These are phyloP conservation scores for Tausonia pullulans DNA, from an alignment of 1,284 basidiomycete genomes.

Conservation along the genomic window DNA sequence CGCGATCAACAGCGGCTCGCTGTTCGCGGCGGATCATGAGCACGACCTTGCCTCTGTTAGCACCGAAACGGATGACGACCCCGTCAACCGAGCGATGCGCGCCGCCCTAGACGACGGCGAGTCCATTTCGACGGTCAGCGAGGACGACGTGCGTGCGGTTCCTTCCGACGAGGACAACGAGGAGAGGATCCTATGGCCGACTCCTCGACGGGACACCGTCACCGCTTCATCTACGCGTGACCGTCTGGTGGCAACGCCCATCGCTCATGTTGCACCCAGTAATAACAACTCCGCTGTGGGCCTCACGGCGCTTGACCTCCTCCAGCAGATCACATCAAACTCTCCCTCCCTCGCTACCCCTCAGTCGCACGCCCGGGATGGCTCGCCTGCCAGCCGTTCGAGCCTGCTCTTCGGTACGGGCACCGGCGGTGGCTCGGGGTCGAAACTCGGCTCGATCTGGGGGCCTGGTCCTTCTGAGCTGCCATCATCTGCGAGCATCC, in stretches of 20 bases:
- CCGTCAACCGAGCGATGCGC: slow-evolving; percentile 64
- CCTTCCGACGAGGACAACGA: slow-evolving; percentile 25
- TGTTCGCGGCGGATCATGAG: not conserved
- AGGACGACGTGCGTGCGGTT: slow-evolving; percentile 43
- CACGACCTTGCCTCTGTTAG: slow-evolving; percentile 44
- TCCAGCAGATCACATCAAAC: slow-evolving; percentile 13
- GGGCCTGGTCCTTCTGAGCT: no score
- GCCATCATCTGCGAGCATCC: no score
- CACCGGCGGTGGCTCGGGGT: no score
- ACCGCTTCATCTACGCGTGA: not conserved
- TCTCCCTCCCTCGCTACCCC: not conserved
- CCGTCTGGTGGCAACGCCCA: not conserved
- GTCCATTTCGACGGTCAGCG: slow-evolving; percentile 36
- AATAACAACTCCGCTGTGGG: not conserved
- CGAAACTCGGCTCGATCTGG: no score
- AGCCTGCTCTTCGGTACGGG: no score
- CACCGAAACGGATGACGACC: slow-evolving; percentile 67
- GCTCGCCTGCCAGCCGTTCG: no score
- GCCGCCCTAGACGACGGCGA: slow-evolving; percentile 42
- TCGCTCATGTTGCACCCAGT: slow-evolving; percentile 13
- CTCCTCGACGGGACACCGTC: not conserved
- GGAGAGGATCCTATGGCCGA: slow-evolving; percentile 28
- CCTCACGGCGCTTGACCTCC: slow-evolving; percentile 19
- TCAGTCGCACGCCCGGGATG: no score
- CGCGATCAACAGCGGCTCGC: not conserved